Conservation (phyloP, 441 rosid species). For the Adansonia madagascariensis region DNA sequence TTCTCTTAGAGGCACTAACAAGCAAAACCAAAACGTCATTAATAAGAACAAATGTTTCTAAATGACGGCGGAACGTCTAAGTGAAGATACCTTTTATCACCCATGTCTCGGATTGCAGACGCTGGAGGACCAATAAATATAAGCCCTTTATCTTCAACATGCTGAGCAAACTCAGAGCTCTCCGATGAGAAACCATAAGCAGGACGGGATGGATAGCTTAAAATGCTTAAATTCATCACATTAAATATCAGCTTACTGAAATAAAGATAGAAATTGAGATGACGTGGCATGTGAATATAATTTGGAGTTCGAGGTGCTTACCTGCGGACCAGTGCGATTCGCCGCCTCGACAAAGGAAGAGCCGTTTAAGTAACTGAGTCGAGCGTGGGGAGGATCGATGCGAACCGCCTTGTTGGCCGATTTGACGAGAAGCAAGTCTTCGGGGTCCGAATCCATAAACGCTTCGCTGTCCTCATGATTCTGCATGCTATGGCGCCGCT, state of each 20-base stretch:
- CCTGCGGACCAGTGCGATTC: conserved; percentile 83
- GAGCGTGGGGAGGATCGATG: conserved; percentile 81
- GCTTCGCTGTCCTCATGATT: conserved; percentile 76
- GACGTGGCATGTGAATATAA: not conserved
- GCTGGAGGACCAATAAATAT: conserved; percentile 86
- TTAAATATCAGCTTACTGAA: not conserved
- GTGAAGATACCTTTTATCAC: conserved; percentile 74
- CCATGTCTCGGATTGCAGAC: conserved; percentile 92
- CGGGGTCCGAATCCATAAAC: conserved; percentile 72
- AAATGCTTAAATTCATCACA: conserved; percentile 11
- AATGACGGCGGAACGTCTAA: not conserved
- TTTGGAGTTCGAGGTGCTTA: conserved; percentile 26
- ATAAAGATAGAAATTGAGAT: not conserved
- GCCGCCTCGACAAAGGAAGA: conserved; percentile 75
- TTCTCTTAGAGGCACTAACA: conserved; percentile 86
- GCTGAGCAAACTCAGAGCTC: conserved; percentile 80
- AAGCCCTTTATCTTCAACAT: conserved; percentile 80
- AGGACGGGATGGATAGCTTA: conserved; percentile 79
- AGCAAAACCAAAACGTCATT: conserved; percentile 19
- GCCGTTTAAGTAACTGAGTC: conserved; percentile 75
- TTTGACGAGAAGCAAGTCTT: conserved; percentile 66
- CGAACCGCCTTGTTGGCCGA: conserved; percentile 80
- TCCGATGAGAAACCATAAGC: conserved; percentile 93
- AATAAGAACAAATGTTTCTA: conserved; percentile 21
- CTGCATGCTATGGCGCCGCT: conserved; percentile 92